Base-by-base conservation (phyloP, 2,329 filamentous ascomycete species). In the Colletotrichum graminicola region DNA sequence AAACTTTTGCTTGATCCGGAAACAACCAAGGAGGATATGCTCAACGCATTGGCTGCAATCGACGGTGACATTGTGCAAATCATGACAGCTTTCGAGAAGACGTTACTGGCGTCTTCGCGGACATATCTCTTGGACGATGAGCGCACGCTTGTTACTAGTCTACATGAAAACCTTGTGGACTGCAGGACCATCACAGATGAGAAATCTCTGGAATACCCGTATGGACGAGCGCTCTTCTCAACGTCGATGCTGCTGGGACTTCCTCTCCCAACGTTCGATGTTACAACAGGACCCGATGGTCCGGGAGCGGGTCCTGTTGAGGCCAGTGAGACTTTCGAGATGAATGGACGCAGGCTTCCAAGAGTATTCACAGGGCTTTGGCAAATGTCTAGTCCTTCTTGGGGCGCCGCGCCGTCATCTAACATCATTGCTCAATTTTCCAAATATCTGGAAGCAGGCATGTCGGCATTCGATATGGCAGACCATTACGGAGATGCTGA, bases 41-140 rank as follows among this genome's bases (percentile, higher is more conserved):
- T 54, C 6, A 45, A 57, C 16, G 36, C 52, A 2, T 18, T 76
- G 39, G 73, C 72, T n/a, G 72, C 74, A 29, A 62, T 76, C 12
- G 75, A 76, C 23, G 80, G 78, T 1, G 79, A 81, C 52, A 75
- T 82, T 47, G 77, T 82, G 18, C 80, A 81, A 73, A 75, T 79
- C 10, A 73, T 80, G 39, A 82, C 80, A 5, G 80, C 79, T 1
- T 74, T 82, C 6, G 78, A 82, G 66, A 82, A 81, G 67, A 74
- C 67, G 8, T 66, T 79, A 47, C 68, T 75, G 18, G 65, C 72
- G 2, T 59, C 74, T 14, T 73, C 75, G 0, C 77, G 78, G 29
- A 55, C 66, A 4, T 62, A 75, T 26, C 51, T 74, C 1, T 47
- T 76, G 12, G 69, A 73, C n/a, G 61, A 73, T 0, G 72, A 75